Evolutionary conservation across 768 basidiomycete species (phyloP).

Genomic region (Leccinum boreale): DNA sequence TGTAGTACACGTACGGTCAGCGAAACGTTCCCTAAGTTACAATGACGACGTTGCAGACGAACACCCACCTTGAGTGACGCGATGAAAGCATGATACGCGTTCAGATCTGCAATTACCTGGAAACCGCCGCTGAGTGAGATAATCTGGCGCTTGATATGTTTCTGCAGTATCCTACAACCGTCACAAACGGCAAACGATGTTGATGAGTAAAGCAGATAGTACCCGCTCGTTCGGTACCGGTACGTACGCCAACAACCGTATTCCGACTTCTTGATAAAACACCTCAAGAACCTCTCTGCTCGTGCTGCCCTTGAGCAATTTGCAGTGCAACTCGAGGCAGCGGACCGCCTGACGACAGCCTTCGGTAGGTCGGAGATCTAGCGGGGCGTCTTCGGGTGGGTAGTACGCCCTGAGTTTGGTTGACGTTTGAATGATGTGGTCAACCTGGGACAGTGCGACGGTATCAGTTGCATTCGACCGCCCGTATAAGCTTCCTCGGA

Average conservation of each 20-base stretch:
- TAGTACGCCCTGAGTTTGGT: conserved; percentile 89
- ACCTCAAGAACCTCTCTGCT: conserved; percentile 96
- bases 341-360: conserved; percentile 89
- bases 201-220: not conserved
- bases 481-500: not conserved
- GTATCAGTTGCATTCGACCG: not conserved
- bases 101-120: conserved; percentile 94
- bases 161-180: conserved; percentile 72
- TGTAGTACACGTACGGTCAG: not conserved
- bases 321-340: conserved; percentile 89
- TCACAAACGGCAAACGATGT: not conserved
- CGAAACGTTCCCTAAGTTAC: not conserved
- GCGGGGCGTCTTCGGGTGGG: conserved; percentile 71
- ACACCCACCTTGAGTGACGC: conserved; percentile 71
- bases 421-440: conserved; percentile 82
- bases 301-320: conserved; percentile 87
- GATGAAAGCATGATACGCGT: conserved; percentile 89
- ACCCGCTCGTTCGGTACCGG: not conserved
- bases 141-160: conserved; percentile 96
- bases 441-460: conserved; percentile 56
- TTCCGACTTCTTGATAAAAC: conserved; percentile 96
- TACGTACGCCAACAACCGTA: conserved; percentile 77
- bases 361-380: conserved; percentile 82
- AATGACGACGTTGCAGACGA: not conserved
- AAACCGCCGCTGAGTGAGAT: conserved; percentile 93